Evolutionary conservation across 306 rosid species (phyloP).

Genomic region (Lathyrus tuberosus): DNA sequence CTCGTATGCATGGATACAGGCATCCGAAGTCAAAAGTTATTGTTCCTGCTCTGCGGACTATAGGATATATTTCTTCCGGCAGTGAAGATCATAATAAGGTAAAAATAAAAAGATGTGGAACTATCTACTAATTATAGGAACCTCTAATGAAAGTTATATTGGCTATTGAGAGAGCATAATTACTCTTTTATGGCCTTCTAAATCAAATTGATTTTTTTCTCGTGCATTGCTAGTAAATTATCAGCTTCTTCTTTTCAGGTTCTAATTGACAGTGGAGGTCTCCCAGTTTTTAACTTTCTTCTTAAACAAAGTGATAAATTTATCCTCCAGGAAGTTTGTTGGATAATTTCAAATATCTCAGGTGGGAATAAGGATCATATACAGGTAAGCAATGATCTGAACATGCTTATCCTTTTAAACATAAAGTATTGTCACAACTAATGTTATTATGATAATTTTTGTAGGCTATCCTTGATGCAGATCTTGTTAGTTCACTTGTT

Average conservation of each 20-base stretch:
- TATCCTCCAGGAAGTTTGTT: slow-evolving; percentile 91
- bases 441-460: neutral
- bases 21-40: neutral
- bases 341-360: slow-evolving; percentile 85
- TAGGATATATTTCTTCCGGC: neutral
- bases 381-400: slow-evolving; percentile 53
- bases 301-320: slow-evolving; percentile 76
- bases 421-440: neutral
- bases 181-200: neutral
- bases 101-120: neutral
- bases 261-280: slow-evolving; percentile 72
- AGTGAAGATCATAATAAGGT: slow-evolving; percentile 1
- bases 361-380: slow-evolving; percentile 86
- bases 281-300: slow-evolving; percentile 67
- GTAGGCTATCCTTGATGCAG: slow-evolving; percentile 72
- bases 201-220: neutral
- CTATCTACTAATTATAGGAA: neutral
- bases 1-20: neutral
- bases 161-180: neutral
- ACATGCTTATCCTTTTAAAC: neutral
- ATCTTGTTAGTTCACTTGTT: slow-evolving; percentile 64
- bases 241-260: slow-evolving; percentile 44
- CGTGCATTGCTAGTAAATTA: neutral
- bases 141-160: neutral
- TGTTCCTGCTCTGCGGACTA: neutral